Conservation (phyloP, 768 basidiomycete species). For the Suillus subaureus region DNA sequence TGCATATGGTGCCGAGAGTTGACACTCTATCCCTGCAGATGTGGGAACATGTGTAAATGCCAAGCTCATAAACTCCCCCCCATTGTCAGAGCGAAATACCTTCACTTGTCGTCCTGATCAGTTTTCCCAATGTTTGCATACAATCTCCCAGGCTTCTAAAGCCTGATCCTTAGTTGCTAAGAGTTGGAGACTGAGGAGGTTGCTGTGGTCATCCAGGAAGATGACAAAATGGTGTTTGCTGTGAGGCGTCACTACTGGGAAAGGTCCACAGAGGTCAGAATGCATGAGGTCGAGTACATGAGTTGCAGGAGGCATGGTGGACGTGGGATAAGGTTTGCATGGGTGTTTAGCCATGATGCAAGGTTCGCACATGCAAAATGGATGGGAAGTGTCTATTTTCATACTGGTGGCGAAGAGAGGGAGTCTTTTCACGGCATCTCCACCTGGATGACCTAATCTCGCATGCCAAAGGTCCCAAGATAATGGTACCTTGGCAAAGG, state of each 20-base stretch:
- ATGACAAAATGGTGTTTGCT: neutral
- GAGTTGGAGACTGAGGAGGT: neutral
- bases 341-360: too few relatives aligned
- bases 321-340: neutral
- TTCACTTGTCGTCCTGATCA: accelerated
- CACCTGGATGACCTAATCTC: too few relatives aligned
- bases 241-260: neutral
- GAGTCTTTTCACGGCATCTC: too few relatives aligned
- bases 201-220: neutral
- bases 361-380: too few relatives aligned
- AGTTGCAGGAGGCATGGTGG: accelerated
- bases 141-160: neutral
- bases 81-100: neutral
- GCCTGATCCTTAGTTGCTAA: neutral
- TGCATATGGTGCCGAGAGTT: too few relatives aligned
- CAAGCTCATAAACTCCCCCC: too few relatives aligned
- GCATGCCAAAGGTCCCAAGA: too few relatives aligned
- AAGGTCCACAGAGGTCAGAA: neutral
- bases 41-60: too few relatives aligned
- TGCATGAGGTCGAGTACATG: neutral
- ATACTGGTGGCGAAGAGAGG: too few relatives aligned
- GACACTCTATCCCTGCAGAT: too few relatives aligned
- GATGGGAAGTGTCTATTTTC: too few relatives aligned
- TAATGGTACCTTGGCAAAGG: too few relatives aligned
- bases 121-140: neutral